Conservation (phyloP, 2,329 filamentous ascomycete genomes). For the Colletotrichum tanaceti region DNA sequence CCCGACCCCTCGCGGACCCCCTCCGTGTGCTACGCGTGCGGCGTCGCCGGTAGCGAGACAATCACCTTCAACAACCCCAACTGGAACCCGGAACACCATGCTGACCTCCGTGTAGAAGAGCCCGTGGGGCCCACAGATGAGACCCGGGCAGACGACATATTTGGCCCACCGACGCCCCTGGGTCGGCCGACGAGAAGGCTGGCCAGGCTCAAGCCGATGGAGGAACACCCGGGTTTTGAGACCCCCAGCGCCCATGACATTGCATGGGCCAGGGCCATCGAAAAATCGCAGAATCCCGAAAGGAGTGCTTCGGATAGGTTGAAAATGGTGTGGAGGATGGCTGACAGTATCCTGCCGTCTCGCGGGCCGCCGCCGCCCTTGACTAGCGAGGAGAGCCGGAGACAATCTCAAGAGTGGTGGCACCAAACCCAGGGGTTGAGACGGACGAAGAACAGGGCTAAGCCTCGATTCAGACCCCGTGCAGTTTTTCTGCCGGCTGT, state of each 20-base stretch:
- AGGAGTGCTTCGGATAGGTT: background rate
- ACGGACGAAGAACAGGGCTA: background rate
- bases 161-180: background rate
- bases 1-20: background rate
- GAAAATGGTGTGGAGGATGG: background rate
- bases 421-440: background rate
- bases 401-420: background rate
- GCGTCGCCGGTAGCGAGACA: background rate
- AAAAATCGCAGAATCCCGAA: background rate
- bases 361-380: background rate
- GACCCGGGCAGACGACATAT: constrained; percentile 9
- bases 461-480: background rate
- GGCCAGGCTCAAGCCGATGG: background rate
- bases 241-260: background rate
- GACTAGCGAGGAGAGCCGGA: background rate
- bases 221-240: background rate
- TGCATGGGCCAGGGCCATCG: background rate
- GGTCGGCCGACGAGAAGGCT: background rate
- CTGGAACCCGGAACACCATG: background rate
- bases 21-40: constrained; percentile 22
- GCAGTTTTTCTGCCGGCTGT: background rate
- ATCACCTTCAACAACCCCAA: background rate
- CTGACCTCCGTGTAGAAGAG: background rate
- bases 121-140: constrained; percentile 9
- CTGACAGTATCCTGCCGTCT: background rate